phyloP scores from a whole-genome alignment of 2,329 filamentous ascomycete species.

The Verticillium klebahnii region DNA sequence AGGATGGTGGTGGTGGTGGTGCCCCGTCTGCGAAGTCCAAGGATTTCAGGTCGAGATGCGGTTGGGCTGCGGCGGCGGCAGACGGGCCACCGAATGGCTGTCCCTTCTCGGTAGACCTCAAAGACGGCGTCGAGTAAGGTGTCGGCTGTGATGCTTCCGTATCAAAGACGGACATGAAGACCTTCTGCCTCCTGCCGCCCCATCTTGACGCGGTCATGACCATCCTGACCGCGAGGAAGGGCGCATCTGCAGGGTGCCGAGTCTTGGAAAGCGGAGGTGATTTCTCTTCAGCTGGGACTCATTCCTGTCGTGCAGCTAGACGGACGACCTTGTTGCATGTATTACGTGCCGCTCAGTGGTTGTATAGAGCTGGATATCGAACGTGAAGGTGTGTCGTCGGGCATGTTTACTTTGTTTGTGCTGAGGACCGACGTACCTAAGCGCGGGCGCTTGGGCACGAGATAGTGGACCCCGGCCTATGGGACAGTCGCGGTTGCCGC shows the following conservation, averaged over 20 bases:
- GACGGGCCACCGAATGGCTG: slow-evolving; percentile 40
- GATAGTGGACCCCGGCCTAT: slow-evolving; percentile 6
- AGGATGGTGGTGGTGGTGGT: neutral
- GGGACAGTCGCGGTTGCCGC: slow-evolving; percentile 8
- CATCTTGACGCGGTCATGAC: slow-evolving; percentile 8
- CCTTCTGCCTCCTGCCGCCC: slow-evolving; percentile 31
- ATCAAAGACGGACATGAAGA: slow-evolving; percentile 54
- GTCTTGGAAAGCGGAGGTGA: neutral
- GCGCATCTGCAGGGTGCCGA: slow-evolving; percentile 4
- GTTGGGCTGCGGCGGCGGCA: slow-evolving; percentile 8
- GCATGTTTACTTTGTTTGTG: slow-evolving; percentile 11
- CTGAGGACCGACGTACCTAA: slow-evolving; percentile 4
- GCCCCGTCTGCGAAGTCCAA: slow-evolving; percentile 12
- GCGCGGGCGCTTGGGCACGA: slow-evolving; percentile 8
- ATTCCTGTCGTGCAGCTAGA: neutral
- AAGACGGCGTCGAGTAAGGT: slow-evolving; percentile 33
- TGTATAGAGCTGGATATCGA: neutral
- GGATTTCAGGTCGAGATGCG: slow-evolving; percentile 1
- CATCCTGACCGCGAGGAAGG: neutral
- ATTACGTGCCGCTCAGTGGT: neutral
- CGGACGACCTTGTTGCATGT: neutral
- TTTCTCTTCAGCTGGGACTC: neutral
- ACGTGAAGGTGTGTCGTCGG: slow-evolving; percentile 3
- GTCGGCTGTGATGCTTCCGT: slow-evolving; percentile 45
- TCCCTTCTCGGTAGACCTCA: slow-evolving; percentile 33